phyloP scores from a whole-genome alignment of 768 basidiomycete genomes.

The Porpolomopsis calyptriformis region DNA sequence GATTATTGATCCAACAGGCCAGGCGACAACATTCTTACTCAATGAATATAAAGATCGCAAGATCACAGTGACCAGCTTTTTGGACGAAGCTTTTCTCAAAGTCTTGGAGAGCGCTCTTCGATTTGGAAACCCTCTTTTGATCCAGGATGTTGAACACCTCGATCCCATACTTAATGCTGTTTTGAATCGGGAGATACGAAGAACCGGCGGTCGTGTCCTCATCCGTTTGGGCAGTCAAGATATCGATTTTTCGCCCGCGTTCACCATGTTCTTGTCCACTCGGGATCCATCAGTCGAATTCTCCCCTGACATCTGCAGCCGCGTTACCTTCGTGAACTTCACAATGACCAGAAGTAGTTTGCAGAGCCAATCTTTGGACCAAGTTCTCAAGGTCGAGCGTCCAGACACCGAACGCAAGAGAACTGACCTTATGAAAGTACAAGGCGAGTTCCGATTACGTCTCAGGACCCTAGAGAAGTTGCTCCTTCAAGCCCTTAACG shows the following conservation, averaged over 20 bases:
- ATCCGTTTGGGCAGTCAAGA: constrained; percentile 96
- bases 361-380: constrained; percentile 95
- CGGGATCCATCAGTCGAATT: constrained; percentile 96
- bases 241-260: constrained; percentile 99
- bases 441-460: constrained; percentile 93
- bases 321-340: constrained; percentile 92
- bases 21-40: constrained; percentile 87
- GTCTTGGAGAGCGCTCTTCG: constrained; percentile 97
- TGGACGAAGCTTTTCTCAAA: constrained; percentile 98
- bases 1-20: constrained; percentile 96
- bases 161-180: constrained; percentile 97
- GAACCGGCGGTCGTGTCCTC: constrained; percentile 93
- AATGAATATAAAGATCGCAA: constrained; percentile 95
- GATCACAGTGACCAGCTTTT: constrained; percentile 96
- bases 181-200: constrained; percentile 89
- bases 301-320: constrained; percentile 96
- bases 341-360: constrained; percentile 98
- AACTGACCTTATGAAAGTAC: constrained; percentile 94
- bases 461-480: constrained; percentile 88
- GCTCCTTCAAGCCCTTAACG: constrained; percentile 89
- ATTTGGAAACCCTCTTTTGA: constrained; percentile 93
- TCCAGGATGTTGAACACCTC: constrained; percentile 95
- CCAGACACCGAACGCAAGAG: constrained; percentile 94
- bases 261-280: constrained; percentile 98
- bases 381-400: constrained; percentile 92